Evolutionary conservation across 805 yeast genomes (phyloP).

Genomic region (Lipomyces mesembrius): DNA sequence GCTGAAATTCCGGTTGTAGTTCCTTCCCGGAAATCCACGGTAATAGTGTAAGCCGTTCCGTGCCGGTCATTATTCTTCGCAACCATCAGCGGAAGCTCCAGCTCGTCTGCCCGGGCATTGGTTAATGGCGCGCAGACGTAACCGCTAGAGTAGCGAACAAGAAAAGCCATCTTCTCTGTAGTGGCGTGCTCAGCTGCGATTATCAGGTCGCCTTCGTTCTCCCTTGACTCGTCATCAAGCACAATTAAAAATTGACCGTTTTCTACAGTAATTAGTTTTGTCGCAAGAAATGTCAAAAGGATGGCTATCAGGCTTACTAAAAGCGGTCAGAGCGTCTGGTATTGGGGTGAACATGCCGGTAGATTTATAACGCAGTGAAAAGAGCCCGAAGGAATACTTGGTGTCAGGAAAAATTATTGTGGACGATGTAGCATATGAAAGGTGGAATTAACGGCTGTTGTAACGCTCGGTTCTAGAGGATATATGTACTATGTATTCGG

Average conservation of each 20-base stretch:
- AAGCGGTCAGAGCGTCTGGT: slow-evolving; percentile 74
- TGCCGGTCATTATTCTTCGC: slow-evolving; percentile 75
- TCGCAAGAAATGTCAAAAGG: background rate
- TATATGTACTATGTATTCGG: background rate
- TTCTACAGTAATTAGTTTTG: slow-evolving; percentile 42
- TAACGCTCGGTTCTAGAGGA: background rate
- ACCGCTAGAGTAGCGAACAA: slow-evolving; percentile 76
- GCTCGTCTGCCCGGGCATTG: slow-evolving; percentile 73
- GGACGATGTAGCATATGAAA: background rate
- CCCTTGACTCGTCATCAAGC: slow-evolving; percentile 96
- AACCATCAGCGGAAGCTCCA: slow-evolving; percentile 81
- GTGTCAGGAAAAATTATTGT: too few relatives aligned
- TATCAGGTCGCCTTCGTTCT: slow-evolving; percentile 96
- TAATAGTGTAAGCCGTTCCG: slow-evolving; percentile 95
- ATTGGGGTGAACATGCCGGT: slow-evolving; percentile 54
- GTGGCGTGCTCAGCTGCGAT: slow-evolving; percentile 86
- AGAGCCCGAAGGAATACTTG: background rate
- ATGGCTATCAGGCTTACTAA: slow-evolving; percentile 48
- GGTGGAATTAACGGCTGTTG: background rate
- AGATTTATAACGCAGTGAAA: background rate
- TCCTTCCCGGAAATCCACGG: slow-evolving; percentile 83
- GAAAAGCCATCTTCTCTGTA: slow-evolving; percentile 88
- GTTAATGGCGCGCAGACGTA: slow-evolving; percentile 91
- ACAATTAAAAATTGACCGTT: slow-evolving; percentile 86
- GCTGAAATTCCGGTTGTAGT: slow-evolving; percentile 98